phyloP scores from a whole-genome alignment of 2,329 filamentous ascomycete species.

The Pyrenochaeta sp. region DNA sequence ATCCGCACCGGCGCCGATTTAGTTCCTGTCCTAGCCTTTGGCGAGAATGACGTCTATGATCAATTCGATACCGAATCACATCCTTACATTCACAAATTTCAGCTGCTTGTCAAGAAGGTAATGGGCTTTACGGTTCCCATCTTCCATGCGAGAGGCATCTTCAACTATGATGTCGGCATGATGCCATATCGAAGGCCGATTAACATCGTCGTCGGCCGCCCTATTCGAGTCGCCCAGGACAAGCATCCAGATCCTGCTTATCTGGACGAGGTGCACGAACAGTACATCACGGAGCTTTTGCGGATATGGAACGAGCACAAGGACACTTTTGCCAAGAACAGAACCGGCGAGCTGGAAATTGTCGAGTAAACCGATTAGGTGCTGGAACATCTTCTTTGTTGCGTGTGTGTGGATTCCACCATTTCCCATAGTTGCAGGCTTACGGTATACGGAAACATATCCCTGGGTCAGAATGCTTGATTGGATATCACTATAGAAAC shows the following conservation, averaged over 20 bases:
- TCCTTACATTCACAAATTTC: constrained; percentile 79
- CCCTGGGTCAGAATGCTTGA: no score
- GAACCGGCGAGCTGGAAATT: constrained; percentile 73
- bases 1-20: constrained; percentile 92
- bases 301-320: constrained; percentile 81
- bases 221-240: constrained; percentile 73
- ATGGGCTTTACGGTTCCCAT: constrained; percentile 94
- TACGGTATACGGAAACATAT: neutral
- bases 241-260: constrained; percentile 75
- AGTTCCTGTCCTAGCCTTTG: constrained; percentile 90
- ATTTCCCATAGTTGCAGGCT: neutral
- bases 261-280: constrained; percentile 79
- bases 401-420: neutral
- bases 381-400: neutral
- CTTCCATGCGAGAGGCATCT: constrained; percentile 88
- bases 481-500: no score
- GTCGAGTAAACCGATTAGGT: constrained; percentile 58
- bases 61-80: constrained; percentile 81
- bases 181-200: constrained; percentile 91
- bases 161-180: constrained; percentile 96
- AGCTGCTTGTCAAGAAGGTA: constrained; percentile 83
- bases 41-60: constrained; percentile 96
- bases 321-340: constrained; percentile 72
- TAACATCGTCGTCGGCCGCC: constrained; percentile 87
- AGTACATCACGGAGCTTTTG: constrained; percentile 79